Conservation (phyloP, 2,329 filamentous ascomycete genomes). For the Curvularia eragrostidis region DNA sequence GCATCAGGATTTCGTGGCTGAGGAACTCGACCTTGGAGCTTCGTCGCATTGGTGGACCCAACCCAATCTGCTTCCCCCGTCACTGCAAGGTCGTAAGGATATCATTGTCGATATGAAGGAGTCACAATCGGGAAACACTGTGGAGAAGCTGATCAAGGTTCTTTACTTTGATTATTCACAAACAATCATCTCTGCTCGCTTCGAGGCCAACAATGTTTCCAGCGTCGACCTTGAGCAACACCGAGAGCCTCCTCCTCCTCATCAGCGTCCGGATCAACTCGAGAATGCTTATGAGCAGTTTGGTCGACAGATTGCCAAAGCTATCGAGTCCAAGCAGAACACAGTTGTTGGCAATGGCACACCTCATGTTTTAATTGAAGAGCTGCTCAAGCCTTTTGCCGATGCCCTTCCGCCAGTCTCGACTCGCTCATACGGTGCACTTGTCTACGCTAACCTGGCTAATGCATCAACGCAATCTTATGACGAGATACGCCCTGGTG, state of each 20-base stretch:
- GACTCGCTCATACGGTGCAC: constrained; percentile 85
- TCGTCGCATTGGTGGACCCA: constrained; percentile 87
- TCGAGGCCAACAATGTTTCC: constrained; percentile 74
- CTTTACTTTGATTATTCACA: constrained; percentile 97
- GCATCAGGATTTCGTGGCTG: constrained; percentile 81
- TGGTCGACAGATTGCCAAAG: constrained; percentile 77
- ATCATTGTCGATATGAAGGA: constrained; percentile 84
- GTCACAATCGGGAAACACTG: constrained; percentile 72
- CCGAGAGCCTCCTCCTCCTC: constrained; percentile 82
- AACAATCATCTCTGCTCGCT: constrained; percentile 82
- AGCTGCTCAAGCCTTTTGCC: constrained; percentile 75
- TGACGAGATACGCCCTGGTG: constrained; percentile 91
- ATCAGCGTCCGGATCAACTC: constrained; percentile 88
- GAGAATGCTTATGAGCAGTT: constrained; percentile 84
- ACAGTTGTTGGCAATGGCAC: constrained; percentile 84
- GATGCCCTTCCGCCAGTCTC: constrained; percentile 83
- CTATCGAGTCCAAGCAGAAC: constrained; percentile 75
- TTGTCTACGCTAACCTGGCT: constrained; percentile 93
- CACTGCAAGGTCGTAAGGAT: constrained; percentile 82
- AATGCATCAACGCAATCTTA: constrained; percentile 90
- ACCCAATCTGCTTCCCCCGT: constrained; percentile 77
- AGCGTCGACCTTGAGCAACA: constrained; percentile 82
- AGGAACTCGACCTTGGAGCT: constrained; percentile 79
- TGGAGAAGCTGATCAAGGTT: constrained; percentile 84
- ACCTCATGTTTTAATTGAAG: constrained; percentile 75